Evolutionary conservation across 768 basidiomycete species (phyloP), one percentile per base, ranked within the genome.

Genomic region (Boletus reticuloceps): DNA sequence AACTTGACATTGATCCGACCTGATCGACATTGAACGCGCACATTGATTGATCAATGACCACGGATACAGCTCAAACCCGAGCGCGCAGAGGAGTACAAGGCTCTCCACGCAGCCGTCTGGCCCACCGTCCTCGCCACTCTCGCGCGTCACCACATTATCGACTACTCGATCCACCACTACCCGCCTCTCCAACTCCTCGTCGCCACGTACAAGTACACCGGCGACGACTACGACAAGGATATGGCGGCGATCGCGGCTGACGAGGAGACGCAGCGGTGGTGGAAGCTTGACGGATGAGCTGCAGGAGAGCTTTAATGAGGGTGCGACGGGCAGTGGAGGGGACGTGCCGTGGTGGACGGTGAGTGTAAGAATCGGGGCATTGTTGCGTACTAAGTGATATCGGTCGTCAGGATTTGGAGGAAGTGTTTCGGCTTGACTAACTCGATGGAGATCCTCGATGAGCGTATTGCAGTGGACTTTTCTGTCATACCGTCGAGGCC

Each of bases 161-260:
- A 92, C 71, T 92, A 91, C 66, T 87, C 86, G 17, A 91, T 91
- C 68, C 77, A 87, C 62, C 79, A 88, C 64, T 81, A 84, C 61
- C 79, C 82, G 17, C 79, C 80, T 5, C 72, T 84, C 25, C 76
- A 77, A 31, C 78, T 92, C 40, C 78, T 92, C n/a, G 80, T 91
- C 57, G 88, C 88, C n/a, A 83, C 78, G 43, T 87, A 91, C 78
- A 87, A 87, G 63, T 91, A 91, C 62, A 82, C 75, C 0, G 90
- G 89, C 0, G 55, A 72, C 4, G 80, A 91, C 60, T 89, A 81
- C 38, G 82, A 79, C 40, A 73, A 58, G 14, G 89, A 91, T 61
- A 90, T 91, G 88, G 75, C 72, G 36, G 74, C 65, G 20, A 77
- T 89, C 29, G 84, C 77, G 4, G 80, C 81, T 17, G 86, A 89